A percentile compares a stretch with the other conserved stretches of the same genome.
phyloP scores from a whole-genome alignment of 1,284 basidiomycete genomes.

The Apiotrichum mycotoxinovorans region DNA sequence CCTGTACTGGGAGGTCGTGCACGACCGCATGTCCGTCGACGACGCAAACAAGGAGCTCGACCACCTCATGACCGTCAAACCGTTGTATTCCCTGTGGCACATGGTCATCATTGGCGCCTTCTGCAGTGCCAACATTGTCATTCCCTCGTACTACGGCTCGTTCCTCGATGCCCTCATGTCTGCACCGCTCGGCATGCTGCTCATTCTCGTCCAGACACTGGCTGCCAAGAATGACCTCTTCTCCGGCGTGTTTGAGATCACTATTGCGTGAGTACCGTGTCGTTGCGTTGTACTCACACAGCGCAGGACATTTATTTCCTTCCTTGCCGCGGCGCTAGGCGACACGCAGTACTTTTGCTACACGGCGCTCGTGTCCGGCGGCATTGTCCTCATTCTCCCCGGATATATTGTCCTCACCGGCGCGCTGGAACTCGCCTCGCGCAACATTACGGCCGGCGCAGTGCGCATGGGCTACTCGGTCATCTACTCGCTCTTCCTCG shows the following conservation, averaged over 20 bases:
- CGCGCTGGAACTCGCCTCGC: slow-evolving; percentile 67
- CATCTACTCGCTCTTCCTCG: slow-evolving; percentile 62
- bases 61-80: slow-evolving; percentile 63
- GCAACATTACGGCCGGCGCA: slow-evolving; percentile 76
- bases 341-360: slow-evolving; percentile 75
- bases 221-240: slow-evolving; percentile 76
- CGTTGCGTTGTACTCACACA: background rate
- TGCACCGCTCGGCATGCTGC: slow-evolving; percentile 74
- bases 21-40: slow-evolving; percentile 77
- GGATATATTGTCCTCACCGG: slow-evolving; percentile 76
- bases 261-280: slow-evolving; percentile 1
- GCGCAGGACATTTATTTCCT: slow-evolving; percentile 58
- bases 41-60: slow-evolving; percentile 73
- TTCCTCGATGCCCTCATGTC: slow-evolving; percentile 74
- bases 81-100: slow-evolving; percentile 64
- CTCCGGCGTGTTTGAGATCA: slow-evolving; percentile 64
- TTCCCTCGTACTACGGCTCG: slow-evolving; percentile 43
- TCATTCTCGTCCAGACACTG: slow-evolving; percentile 71
- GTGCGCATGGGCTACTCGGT: slow-evolving; percentile 76
- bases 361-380: slow-evolving; percentile 74
- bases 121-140: slow-evolving; percentile 74
- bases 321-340: slow-evolving; percentile 72
- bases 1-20: slow-evolving; percentile 83
- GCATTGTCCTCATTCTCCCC: slow-evolving; percentile 83
- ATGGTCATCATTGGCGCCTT: slow-evolving; percentile 73